A percentile compares a stretch with the other conserved stretches of the same genome.
Evolutionary conservation across 495 filamentous ascomycete species (phyloP).

Genomic region (Penicillium crystallinum): DNA sequence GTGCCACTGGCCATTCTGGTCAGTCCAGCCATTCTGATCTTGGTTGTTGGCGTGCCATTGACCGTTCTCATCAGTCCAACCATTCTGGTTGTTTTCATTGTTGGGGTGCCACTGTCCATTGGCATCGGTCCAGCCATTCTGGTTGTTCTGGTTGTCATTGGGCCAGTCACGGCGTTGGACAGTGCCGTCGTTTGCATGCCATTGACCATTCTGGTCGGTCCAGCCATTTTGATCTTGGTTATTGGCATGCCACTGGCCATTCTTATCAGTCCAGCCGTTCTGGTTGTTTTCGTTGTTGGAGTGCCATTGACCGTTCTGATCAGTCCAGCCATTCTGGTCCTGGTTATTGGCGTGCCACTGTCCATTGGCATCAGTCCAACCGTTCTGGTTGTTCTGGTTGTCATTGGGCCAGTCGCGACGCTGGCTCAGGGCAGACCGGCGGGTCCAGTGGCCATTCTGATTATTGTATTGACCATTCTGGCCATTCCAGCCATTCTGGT

Average conservation of each 20-base stretch:
- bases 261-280: too few relatives aligned
- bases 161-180: too few relatives aligned
- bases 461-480: slow-evolving; percentile 13
- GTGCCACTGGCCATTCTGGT: slow-evolving; percentile 16
- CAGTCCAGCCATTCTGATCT: slow-evolving; percentile 10
- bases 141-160: slow-evolving; percentile 4
- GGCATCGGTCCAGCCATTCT: slow-evolving; percentile 13
- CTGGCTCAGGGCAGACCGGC: too few relatives aligned
- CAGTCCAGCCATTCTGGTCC: too few relatives aligned
- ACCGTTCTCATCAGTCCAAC: slow-evolving; percentile 13
- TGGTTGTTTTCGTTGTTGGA: too few relatives aligned
- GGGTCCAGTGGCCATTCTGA: not conserved
- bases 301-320: too few relatives aligned
- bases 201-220: slow-evolving; percentile 18
- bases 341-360: not conserved
- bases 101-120: slow-evolving; percentile 11
- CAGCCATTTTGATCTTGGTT: too few relatives aligned
- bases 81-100: slow-evolving; percentile 4
- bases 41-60: slow-evolving; percentile 8
- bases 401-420: not conserved
- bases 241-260: too few relatives aligned
- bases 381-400: not conserved
- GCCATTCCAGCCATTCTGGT: slow-evolving; percentile 16
- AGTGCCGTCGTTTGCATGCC: slow-evolving; percentile 18
- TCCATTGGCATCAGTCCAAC: not conserved